Percentiles rank a stretch among this genome's conserved stretches.
Conservation (phyloP, 1,284 basidiomycete species). For the Sporisorium scitamineum region DNA sequence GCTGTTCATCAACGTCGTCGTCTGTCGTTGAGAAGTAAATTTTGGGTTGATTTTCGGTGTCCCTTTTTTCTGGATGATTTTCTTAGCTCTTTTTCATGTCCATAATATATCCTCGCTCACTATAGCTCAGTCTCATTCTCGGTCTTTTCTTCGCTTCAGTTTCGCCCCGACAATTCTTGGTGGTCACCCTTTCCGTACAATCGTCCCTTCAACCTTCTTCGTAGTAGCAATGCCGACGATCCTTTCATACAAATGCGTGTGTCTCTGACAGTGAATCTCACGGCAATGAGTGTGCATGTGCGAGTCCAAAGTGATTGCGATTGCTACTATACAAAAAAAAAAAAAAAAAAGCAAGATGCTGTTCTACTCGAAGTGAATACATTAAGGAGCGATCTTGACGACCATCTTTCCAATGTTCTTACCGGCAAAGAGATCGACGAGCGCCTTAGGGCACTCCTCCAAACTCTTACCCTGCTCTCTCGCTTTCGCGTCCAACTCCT, state of each 20-base stretch:
- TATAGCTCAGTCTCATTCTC: not conserved
- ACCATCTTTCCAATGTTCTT: slow-evolving; percentile 61
- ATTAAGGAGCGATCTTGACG: slow-evolving; percentile 42
- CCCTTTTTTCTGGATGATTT: not conserved
- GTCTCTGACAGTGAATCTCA: too few relatives aligned
- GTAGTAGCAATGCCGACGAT: not conserved
- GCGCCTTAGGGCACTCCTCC: slow-evolving; percentile 41
- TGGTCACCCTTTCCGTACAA: not conserved
- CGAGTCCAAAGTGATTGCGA: not conserved
- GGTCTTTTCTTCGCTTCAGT: not conserved
- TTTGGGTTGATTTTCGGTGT: slow-evolving; percentile 4
- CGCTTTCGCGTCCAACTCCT: slow-evolving; percentile 35
- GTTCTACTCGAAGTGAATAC: not conserved
- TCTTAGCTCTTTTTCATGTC: slow-evolving; percentile 13
- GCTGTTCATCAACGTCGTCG: not conserved
- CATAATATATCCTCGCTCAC: not conserved
- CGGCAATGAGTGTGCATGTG: too few relatives aligned
- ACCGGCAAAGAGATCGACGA: slow-evolving; percentile 56
- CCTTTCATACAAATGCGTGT: too few relatives aligned
- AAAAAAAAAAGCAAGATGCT: not conserved
- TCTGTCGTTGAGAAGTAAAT: not conserved
- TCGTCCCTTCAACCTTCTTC: not conserved
- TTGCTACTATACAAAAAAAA: not conserved
- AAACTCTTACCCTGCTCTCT: slow-evolving; percentile 28
- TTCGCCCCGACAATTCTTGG: not conserved